Evolutionary conservation across 805 yeast species (phyloP).

Genomic region (Wickerhamomyces alni): DNA sequence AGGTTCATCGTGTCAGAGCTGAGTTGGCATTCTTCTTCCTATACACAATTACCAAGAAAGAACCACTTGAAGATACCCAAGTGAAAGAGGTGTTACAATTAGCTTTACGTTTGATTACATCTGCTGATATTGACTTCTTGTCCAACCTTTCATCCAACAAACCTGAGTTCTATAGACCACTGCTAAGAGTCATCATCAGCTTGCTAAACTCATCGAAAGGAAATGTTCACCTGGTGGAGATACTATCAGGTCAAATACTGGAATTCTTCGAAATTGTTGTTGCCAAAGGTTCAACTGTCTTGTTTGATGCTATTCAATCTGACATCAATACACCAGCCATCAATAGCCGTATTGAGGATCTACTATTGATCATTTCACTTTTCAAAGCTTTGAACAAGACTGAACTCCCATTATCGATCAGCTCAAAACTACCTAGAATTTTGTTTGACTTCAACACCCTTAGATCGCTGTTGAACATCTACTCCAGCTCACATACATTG

Average conservation of each 20-base stretch:
- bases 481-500: conserved; percentile 59
- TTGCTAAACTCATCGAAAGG: conserved; percentile 38
- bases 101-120: conserved; percentile 39
- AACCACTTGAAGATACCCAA: conserved; percentile 12
- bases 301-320: conserved; percentile 54
- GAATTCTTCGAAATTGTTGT: conserved; percentile 59
- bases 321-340: conserved; percentile 36
- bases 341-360: conserved; percentile 55
- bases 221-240: conserved; percentile 36
- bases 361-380: conserved; percentile 57
- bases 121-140: conserved; percentile 44
- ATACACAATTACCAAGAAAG: conserved; percentile 9
- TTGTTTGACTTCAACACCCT: conserved; percentile 56
- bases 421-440: conserved; percentile 42
- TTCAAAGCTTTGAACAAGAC: conserved; percentile 50
- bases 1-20: conserved; percentile 53
- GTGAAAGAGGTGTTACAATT: conserved; percentile 21
- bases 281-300: conserved; percentile 56
- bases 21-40: conserved; percentile 53
- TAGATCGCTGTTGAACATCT: conserved; percentile 55
- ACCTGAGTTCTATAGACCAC: conserved; percentile 45
- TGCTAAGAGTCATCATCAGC: conserved; percentile 52
- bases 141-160: conserved; percentile 33
- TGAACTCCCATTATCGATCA: conserved; percentile 41
- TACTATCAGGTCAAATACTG: conserved; percentile 44